These are phyloP conservation scores for Penicillium argentinense DNA, from an alignment of 495 filamentous ascomycete genomes.

Conservation along the genomic window DNA sequence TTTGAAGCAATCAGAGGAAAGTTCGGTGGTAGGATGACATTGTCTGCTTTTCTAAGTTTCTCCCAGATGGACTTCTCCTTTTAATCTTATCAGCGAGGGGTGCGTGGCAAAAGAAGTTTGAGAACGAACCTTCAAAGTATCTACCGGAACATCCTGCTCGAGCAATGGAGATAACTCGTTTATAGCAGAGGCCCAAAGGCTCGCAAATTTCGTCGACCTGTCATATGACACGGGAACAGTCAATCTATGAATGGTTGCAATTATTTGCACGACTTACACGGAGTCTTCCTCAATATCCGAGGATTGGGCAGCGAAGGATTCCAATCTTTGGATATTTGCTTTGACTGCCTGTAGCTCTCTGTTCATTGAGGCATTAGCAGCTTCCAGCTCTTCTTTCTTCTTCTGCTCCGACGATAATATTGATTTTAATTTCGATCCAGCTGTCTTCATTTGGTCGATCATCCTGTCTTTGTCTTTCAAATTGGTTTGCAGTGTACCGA, in stretches of 20 bases:
- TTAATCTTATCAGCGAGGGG: constrained; percentile 3
- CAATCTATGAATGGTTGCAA: constrained; percentile 3
- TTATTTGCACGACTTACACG: constrained; percentile 11
- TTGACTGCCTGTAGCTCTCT: constrained; percentile 8
- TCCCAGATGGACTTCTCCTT: constrained; percentile 8
- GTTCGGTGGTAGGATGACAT: background rate
- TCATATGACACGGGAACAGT: background rate
- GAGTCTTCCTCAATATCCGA: constrained; percentile 9
- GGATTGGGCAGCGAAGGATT: constrained; percentile 6
- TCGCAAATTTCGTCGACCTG: constrained; percentile 3
- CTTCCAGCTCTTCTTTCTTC: constrained; percentile 10
- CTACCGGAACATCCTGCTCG: constrained; percentile 9
- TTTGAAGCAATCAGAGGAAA: constrained; percentile 13
- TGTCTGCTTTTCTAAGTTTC: constrained; percentile 5
- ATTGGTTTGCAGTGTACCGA: constrained; percentile 11
- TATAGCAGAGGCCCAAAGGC: constrained; percentile 10
- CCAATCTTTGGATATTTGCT: constrained; percentile 7
- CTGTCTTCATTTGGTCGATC: constrained; percentile 18
- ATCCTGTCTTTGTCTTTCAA: constrained; percentile 19
- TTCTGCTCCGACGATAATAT: constrained; percentile 6
- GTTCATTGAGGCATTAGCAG: constrained; percentile 5
- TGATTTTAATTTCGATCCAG: constrained; percentile 13
- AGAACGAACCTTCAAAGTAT: constrained; percentile 13
- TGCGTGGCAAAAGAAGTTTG: background rate
- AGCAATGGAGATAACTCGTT: constrained; percentile 8